Base-by-base conservation (phyloP, 2,329 filamentous ascomycete genomes). In the Endoconidiophora polonica region DNA sequence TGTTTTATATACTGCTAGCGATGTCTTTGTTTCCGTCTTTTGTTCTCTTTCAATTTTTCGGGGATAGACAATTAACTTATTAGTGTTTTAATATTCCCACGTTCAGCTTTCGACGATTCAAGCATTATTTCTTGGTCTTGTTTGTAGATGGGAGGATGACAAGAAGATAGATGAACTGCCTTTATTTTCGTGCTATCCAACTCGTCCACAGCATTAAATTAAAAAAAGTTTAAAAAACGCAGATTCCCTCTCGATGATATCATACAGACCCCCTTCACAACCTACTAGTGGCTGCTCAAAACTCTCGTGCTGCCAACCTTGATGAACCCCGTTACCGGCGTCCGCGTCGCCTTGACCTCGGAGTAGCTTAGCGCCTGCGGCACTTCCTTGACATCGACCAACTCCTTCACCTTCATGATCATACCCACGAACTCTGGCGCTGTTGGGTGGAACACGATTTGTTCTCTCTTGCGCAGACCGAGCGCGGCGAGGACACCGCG, bases 341-440 rank as follows among this genome's bases (percentile, higher is more conserved):
- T 78, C 63, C 88, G 69, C 66, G 76, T 70, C 47, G 72, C 75
- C 66, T 78, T 79, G 60, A 94, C 72, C 68, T 94, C 76, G 50
- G 67, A 65, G 61, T 77, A 76, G 5, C 72, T 80, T 65, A 86
- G 62, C 29, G 73, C 64, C 54, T 67, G 63, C 33, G 80, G 77
- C 42, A 93, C 86, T 67, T 94, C 87, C 57, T 79, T 70, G 36
- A 94, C 86, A 49, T 77, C 72, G 43, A 95, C 85, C 55, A 95
- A 70, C 68, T 95, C 88, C 71, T 95, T 95, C 58, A 95, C 86
- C 65, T 83, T 82, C 72, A 95, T 82, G 60, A 95, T 86, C 70
- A 93, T 86, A 62, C 88, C 88, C 7, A 88, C 88, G 55, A 86
- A 79, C 57, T 86, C 79, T 40, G 80, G 77, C 54, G 76, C 76